Evolutionary conservation across 1,284 basidiomycete genomes (phyloP).

Genomic region (Fomes fomentarius): DNA sequence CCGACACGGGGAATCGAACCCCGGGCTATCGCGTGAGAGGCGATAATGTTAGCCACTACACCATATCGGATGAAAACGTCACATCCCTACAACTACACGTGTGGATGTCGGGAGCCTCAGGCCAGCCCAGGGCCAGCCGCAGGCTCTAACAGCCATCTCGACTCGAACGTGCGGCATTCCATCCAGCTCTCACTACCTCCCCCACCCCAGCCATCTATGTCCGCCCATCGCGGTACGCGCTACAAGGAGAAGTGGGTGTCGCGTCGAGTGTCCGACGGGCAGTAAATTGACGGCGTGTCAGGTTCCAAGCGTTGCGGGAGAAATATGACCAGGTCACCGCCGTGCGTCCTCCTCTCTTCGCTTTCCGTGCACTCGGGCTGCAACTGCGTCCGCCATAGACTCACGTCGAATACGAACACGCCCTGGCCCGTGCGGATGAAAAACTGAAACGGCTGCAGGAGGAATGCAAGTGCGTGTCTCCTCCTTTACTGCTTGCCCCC

Average conservation of each 20-base stretch:
- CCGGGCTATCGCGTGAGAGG: no score
- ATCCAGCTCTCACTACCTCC: no score
- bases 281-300: slow-evolving; percentile 26
- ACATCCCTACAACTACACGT: no score
- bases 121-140: no score
- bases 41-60: no score
- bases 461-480: slow-evolving; percentile 56
- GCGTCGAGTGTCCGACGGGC: background rate
- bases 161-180: no score
- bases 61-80: no score
- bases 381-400: slow-evolving; percentile 34
- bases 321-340: slow-evolving; percentile 54
- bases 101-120: no score
- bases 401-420: slow-evolving; percentile 45
- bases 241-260: slow-evolving; percentile 35
- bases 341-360: slow-evolving; percentile 38
- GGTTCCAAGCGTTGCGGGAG: slow-evolving; percentile 56
- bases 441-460: slow-evolving; percentile 58
- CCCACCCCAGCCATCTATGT: slow-evolving; percentile 7
- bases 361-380: background rate
- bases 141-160: no score
- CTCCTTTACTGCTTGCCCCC: background rate
- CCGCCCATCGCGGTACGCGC: slow-evolving; percentile 21
- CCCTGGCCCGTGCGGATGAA: slow-evolving; percentile 49
- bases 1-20: no score